Conservation (phyloP, 495 filamentous ascomycete species). For the Penicillium canariense region DNA sequence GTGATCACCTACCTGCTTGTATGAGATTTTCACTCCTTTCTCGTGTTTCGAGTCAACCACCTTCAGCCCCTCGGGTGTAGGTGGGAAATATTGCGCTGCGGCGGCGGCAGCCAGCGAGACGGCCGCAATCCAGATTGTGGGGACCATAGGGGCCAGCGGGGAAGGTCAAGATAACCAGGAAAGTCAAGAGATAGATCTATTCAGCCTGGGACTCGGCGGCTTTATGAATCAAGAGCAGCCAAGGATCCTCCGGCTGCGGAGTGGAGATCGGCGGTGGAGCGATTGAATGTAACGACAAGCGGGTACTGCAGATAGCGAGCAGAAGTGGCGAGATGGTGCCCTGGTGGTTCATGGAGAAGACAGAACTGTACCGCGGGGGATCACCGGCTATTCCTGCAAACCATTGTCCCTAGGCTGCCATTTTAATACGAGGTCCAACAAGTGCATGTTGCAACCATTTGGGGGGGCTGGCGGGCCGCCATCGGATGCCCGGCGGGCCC, state of each 20-base stretch:
- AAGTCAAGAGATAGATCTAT: neutral
- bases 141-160: neutral
- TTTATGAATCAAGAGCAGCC: neutral
- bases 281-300: neutral
- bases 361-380: neutral
- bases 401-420: neutral
- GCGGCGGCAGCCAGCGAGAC: constrained; percentile 20
- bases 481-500: too few species aligned
- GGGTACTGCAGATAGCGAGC: neutral
- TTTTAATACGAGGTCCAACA: neutral
- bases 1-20: constrained; percentile 55
- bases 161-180: neutral
- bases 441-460: too few species aligned
- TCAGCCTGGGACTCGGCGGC: neutral
- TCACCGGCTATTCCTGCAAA: neutral
- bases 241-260: neutral
- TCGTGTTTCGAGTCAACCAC: constrained; percentile 56
- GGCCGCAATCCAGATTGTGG: constrained; percentile 5
- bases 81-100: constrained; percentile 54
- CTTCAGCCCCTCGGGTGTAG: constrained; percentile 49
- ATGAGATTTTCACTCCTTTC: constrained; percentile 59
- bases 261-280: constrained; percentile 1
- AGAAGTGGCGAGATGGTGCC: neutral
- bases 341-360: neutral
- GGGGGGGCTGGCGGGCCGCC: too few species aligned